Percentiles rank a stretch among this genome's conserved stretches.
Evolutionary conservation across 495 filamentous ascomycete species (phyloP).

Genomic region (Lineolata rhizophorae): DNA sequence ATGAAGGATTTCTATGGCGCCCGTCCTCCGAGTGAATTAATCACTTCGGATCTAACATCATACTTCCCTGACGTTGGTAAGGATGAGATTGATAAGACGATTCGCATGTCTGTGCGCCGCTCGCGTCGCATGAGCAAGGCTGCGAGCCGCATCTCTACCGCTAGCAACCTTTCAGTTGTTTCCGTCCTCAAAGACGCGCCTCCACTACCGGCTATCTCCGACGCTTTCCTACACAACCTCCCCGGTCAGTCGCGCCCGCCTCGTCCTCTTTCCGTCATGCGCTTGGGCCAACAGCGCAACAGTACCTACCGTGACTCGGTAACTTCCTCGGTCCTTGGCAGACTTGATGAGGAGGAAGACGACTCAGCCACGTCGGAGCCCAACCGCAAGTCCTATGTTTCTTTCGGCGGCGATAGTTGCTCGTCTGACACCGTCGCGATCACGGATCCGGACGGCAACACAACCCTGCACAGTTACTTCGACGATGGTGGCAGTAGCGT

Average conservation of each 20-base stretch:
- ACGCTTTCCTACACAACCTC: slow-evolving; percentile 56
- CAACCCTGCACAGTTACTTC: slow-evolving; percentile 52
- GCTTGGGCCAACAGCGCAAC: slow-evolving; percentile 31
- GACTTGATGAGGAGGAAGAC: slow-evolving; percentile 81
- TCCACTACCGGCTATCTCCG: slow-evolving; percentile 89
- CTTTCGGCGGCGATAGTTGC: slow-evolving; percentile 43
- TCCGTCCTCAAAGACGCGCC: slow-evolving; percentile 75
- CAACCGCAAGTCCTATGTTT: slow-evolving; percentile 89
- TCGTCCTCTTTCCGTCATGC: slow-evolving; percentile 40
- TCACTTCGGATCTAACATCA: slow-evolving; percentile 80
- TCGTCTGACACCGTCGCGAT: slow-evolving; percentile 55
- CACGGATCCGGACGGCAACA: slow-evolving; percentile 53
- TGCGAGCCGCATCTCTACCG: slow-evolving; percentile 76
- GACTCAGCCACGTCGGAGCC: slow-evolving; percentile 71
- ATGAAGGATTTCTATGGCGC: slow-evolving; percentile 68
- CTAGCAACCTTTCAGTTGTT: slow-evolving; percentile 80
- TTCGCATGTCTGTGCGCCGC: slow-evolving; percentile 71
- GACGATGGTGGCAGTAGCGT: slow-evolving; percentile 61
- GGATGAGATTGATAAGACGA: slow-evolving; percentile 83
- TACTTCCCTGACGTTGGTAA: slow-evolving; percentile 93
- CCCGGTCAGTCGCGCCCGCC: slow-evolving; percentile 24
- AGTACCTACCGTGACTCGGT: slow-evolving; percentile 61
- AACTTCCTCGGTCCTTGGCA: slow-evolving; percentile 68
- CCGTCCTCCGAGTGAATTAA: slow-evolving; percentile 86
- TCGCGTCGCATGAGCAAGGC: slow-evolving; percentile 79